Percentiles rank a stretch among this genome's conserved stretches.
These are phyloP conservation scores for Gossypioides kirkii DNA, from an alignment of 345 rosid genomes.

Conservation along the genomic window DNA sequence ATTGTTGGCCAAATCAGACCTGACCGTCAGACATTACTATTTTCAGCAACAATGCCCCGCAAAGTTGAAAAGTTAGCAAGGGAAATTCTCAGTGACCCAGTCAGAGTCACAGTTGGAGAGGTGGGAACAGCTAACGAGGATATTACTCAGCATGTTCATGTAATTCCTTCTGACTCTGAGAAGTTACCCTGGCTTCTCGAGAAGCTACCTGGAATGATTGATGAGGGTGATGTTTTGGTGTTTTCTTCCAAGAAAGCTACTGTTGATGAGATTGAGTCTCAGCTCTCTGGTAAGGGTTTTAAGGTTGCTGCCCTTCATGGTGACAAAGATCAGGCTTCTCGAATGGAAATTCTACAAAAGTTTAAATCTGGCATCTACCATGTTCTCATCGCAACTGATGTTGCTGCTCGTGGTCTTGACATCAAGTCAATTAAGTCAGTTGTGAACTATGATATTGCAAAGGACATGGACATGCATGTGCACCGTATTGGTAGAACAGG, in stretches of 20 bases:
- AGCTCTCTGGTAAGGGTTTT: constrained; percentile 62
- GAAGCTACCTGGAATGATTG: constrained; percentile 89
- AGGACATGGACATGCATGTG: constrained; percentile 96
- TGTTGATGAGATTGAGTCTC: constrained; percentile 87
- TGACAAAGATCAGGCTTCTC: constrained; percentile 94
- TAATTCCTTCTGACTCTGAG: constrained; percentile 79
- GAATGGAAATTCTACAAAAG: constrained; percentile 88
- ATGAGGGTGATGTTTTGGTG: constrained; percentile 90
- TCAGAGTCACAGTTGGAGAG: constrained; percentile 92
- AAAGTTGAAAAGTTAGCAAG: constrained; percentile 92
- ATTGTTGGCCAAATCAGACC: constrained; percentile 95
- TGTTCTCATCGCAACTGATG: constrained; percentile 93
- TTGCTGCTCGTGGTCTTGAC: constrained; percentile 97
- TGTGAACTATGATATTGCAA: constrained; percentile 85
- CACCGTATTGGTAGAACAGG: constrained; percentile 99
- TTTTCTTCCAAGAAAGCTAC: constrained; percentile 89
- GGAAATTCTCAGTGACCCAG: constrained; percentile 80
- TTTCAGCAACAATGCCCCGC: constrained; percentile 95
- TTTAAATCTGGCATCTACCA: constrained; percentile 85
- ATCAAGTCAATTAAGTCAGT: constrained; percentile 92
- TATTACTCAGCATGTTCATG: constrained; percentile 88
- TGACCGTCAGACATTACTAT: constrained; percentile 86
- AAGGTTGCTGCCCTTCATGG: constrained; percentile 97
- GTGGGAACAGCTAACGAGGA: constrained; percentile 97
- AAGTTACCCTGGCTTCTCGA: constrained; percentile 94